Base-by-base conservation (phyloP, 768 basidiomycete species). In the Tulasnella sp. region DNA sequence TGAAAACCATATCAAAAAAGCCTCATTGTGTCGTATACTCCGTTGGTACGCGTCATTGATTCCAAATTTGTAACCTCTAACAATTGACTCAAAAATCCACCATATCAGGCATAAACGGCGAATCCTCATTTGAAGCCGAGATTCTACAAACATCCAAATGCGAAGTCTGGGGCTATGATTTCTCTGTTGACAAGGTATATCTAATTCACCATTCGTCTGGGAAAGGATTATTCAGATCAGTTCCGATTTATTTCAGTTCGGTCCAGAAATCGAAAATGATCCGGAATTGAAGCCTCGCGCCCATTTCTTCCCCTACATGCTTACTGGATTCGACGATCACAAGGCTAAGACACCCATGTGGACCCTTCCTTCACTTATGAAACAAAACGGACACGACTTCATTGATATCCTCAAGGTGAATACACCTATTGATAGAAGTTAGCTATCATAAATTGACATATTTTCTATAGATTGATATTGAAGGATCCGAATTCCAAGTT, bases 51-150 rank as follows among this genome's bases (percentile, higher is more conserved):
- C 20, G 29, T 34, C 5, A 13, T 15, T 40, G 32, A 20, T 10
- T 22, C 13, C 7, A 37, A 4, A 40, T 22, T n/a, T 13, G 29
- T 9, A 22, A 31, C 5, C 28, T 20, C 32, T 43, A 29, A 24
- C 45, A 22, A 22, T 35, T 29, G n/a, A 35, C 25, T 13, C 27
- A 6, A 24, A 16, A 43, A 32, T 31, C 6, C 41, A 15, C 6
- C 15, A 15, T 19, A 27, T 44, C 12, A 47, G 45, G 45, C 29
- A 43, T 55, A n/a, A 50, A 49, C 39, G 48, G 37, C 32, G 54
- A 56, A 25, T 53, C 51, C 25, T 56, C 55, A 12, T 56, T 53
- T 46, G 55, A 56, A 37, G 55, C 55, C 24, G 55, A 53, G 20
- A 25, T 56, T 32, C 32, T 56, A 8, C 41, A 53, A 32, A 37